Conservation (phyloP, 768 basidiomycete species). For the Rhizopogon vinicolor region DNA sequence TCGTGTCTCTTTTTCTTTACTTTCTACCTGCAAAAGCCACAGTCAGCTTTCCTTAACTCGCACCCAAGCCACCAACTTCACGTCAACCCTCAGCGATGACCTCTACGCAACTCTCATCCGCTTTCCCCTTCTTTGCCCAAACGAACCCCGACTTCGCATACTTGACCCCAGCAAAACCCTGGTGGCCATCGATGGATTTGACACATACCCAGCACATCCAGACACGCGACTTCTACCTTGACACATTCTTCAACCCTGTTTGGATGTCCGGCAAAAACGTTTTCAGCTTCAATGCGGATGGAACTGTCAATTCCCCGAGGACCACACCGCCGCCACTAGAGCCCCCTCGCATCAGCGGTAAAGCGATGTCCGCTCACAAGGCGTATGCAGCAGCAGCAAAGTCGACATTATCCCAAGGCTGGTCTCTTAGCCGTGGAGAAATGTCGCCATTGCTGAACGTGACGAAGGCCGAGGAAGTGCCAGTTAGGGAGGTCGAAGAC, state of each 20-base stretch:
- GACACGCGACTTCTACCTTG: conserved; percentile 41
- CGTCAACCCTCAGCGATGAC: neutral
- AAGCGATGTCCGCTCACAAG: neutral
- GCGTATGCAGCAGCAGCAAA: conserved; percentile 1
- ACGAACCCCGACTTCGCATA: neutral
- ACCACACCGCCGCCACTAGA: neutral
- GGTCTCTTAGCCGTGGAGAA: conserved; percentile 23
- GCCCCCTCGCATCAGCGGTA: neutral
- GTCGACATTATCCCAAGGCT: neutral
- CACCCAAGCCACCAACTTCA: neutral
- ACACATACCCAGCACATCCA: neutral
- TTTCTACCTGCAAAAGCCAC: neutral
- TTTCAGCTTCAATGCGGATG: conserved; percentile 17
- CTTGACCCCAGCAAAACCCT: neutral
- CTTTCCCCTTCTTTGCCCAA: neutral
- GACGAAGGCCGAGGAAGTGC: conserved; percentile 17
- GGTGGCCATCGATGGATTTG: neutral
- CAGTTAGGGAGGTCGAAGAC: neutral
- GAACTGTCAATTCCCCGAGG: conserved; percentile 10
- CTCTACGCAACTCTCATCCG: neutral
- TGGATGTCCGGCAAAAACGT: conserved; percentile 27
- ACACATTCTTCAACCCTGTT: conserved; percentile 40
- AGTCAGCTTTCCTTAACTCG: neutral
- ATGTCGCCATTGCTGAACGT: conserved; percentile 21
- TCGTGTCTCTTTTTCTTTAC: neutral